Conservation (phyloP, 371 early-diverging fungal species). For the Rhizopus arrhizus region DNA sequence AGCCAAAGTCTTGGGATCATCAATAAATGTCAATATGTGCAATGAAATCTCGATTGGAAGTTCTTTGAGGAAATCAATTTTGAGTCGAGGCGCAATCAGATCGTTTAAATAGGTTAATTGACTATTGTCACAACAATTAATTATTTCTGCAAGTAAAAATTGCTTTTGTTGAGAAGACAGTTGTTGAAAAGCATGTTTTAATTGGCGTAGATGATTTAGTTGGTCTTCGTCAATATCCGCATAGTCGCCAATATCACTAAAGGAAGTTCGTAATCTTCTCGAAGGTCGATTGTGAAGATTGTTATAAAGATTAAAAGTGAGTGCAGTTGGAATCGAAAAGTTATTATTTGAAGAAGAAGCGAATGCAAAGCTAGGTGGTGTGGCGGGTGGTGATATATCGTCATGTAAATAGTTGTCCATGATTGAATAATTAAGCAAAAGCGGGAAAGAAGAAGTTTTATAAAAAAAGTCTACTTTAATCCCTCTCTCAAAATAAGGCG, state of each 20-base stretch:
- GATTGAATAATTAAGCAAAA: slow-evolving; percentile 3
- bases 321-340: slow-evolving; percentile 23
- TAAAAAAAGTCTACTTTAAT: background rate
- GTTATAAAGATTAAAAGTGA: slow-evolving; percentile 7
- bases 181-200: slow-evolving; percentile 52
- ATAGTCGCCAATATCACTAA: background rate
- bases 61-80: slow-evolving; percentile 77
- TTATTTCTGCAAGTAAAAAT: slow-evolving; percentile 49
- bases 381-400: slow-evolving; percentile 53
- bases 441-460: background rate
- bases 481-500: no score
- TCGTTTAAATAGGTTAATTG: slow-evolving; percentile 61
- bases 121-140: slow-evolving; percentile 58
- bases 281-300: slow-evolving; percentile 23
- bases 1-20: slow-evolving; percentile 73
- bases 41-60: slow-evolving; percentile 77
- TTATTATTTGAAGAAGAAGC: slow-evolving; percentile 19
- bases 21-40: slow-evolving; percentile 68
- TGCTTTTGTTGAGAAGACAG: slow-evolving; percentile 45
- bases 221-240: slow-evolving; percentile 39
- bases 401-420: slow-evolving; percentile 29
- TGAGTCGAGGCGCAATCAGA: slow-evolving; percentile 66
- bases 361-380: slow-evolving; percentile 46
- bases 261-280: slow-evolving; percentile 27
- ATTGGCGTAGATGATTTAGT: slow-evolving; percentile 32